Percentiles rank a stretch among this genome's conserved stretches.
Evolutionary conservation across 2,329 filamentous ascomycete species (phyloP).

Genomic region (Sphaerulina populicola): DNA sequence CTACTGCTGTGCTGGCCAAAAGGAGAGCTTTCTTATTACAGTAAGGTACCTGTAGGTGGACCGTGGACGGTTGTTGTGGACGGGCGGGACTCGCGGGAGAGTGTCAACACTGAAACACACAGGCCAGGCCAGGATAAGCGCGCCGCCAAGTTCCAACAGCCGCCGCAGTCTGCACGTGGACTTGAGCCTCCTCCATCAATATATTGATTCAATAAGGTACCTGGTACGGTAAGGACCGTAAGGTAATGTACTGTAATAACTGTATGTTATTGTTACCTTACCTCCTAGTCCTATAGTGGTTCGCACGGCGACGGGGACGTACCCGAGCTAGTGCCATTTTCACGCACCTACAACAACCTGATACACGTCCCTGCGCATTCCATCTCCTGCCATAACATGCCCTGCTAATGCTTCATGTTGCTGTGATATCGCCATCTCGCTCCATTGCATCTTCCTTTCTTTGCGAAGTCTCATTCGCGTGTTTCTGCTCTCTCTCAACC

Average conservation of each 20-base stretch:
- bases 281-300: neutral
- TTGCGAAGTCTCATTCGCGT: neutral
- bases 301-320: constrained; percentile 3
- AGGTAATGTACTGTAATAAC: too few relatives aligned
- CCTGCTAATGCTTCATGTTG: neutral
- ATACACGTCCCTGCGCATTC: neutral
- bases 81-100: neutral
- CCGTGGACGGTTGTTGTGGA: constrained; percentile 6
- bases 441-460: neutral
- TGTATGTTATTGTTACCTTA: too few relatives aligned
- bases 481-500: neutral
- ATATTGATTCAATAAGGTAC: too few relatives aligned
- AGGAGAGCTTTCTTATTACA: neutral
- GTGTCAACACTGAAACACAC: neutral
- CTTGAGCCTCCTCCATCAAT: too few relatives aligned
- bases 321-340: constrained; percentile 5
- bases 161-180: neutral
- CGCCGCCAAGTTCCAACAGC: too few relatives aligned
- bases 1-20: neutral
- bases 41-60: neutral
- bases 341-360: neutral
- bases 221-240: too few relatives aligned
- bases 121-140: neutral
- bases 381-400: neutral
- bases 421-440: neutral